Conservation (phyloP, 2,329 filamentous ascomycete genomes). For the Sarocladium kiliense region DNA sequence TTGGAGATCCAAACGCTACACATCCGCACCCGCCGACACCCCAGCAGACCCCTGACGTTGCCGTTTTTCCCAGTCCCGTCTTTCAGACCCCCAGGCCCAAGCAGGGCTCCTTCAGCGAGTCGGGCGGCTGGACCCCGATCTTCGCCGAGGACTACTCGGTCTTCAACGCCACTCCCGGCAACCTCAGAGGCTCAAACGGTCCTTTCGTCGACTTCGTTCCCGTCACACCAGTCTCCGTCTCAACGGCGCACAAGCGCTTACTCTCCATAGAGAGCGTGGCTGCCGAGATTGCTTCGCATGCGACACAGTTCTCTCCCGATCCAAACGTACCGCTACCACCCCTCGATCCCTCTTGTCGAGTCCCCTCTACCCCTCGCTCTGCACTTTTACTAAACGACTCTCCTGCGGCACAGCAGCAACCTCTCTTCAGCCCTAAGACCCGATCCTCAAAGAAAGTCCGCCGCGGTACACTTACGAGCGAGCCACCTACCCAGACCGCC, state of each 20-base stretch:
- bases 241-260: conserved; percentile 40
- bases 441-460: conserved; percentile 40
- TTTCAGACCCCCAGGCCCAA: conserved; percentile 48
- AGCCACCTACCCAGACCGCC: conserved; percentile 41
- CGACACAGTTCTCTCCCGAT: conserved; percentile 53
- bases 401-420: conserved; percentile 19
- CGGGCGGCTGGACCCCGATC: conserved; percentile 52
- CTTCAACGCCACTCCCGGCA: conserved; percentile 59
- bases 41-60: conserved; percentile 50
- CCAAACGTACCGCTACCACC: conserved; percentile 50
- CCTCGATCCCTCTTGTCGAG: conserved; percentile 52
- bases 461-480: conserved; percentile 34
- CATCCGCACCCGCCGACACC: conserved; percentile 37
- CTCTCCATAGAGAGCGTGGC: conserved; percentile 29
- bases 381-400: neutral
- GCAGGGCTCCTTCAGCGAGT: conserved; percentile 41
- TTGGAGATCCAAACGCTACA: conserved; percentile 55
- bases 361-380: conserved; percentile 53
- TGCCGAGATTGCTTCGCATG: conserved; percentile 54
- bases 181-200: conserved; percentile 42
- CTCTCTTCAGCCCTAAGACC: conserved; percentile 5
- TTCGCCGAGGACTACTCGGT: conserved; percentile 63
- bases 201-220: conserved; percentile 40
- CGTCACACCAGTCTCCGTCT: conserved; percentile 28
- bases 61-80: conserved; percentile 47